Base-by-base conservation (phyloP, 768 basidiomycete genomes). In the Pleurotus giganteus region DNA sequence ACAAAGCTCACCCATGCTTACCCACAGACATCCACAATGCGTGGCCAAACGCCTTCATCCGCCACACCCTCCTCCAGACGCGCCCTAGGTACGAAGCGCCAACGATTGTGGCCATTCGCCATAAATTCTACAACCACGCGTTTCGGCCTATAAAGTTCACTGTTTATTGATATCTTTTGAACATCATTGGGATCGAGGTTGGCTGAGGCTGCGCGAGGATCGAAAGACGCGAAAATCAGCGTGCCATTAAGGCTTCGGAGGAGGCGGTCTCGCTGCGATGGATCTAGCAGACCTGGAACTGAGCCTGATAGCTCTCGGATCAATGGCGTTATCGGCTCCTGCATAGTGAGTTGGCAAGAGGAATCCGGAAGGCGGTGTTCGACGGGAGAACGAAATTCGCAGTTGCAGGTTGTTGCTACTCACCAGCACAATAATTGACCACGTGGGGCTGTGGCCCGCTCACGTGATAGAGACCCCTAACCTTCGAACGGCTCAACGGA, bases 71-170 rank as follows among this genome's bases (percentile, higher is more conserved):
- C 75, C 43, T 81, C 82, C 53, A 73, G 69, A 53, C 75, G 78
- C 3, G 89, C 88, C 46, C 76, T 81, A 29, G 90, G 90, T 15
- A 92, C 87, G 68, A 88, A 91, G 41, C 90, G 78, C 90, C 89
- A 92, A 55, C 74, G 77, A 45, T 74, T 77, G 32, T 75, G 72
- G 13, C 81, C 82, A n/a, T 73, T 75, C 0, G 81, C 74, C 3
- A 76, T 71, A 6, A 76, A 83, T 70, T 92, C 90, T 29, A 91
- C 74, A 2, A 91, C 87, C 62, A 92, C 74, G 50, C 90, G 87
- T 66, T 85, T 88, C 1, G 86, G 82, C 4, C 81, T 74, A 45
- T 75, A 74, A 0, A 75, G 70, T 34, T 78, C 75, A n/a, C 77
- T 75, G 32, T 76, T 71, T 9, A 75, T 63, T 23, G 73, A 78